Evolutionary conservation across 2,329 filamentous ascomycete genomes (phyloP), one percentile per base, ranked within the genome.

Genomic region (Byssochlamys sp.): DNA sequence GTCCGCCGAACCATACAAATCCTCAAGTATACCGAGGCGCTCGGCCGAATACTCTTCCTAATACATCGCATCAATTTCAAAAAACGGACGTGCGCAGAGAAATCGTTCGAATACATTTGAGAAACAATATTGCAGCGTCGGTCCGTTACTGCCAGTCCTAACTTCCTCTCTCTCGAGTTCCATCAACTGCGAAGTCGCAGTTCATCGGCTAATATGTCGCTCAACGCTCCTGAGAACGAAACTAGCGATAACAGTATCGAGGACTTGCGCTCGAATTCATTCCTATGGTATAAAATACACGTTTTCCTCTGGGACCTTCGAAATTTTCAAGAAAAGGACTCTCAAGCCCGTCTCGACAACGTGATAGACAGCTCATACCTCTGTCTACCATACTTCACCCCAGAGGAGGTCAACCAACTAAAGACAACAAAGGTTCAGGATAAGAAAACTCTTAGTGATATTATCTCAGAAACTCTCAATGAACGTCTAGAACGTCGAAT

Each of bases 401-500:
- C 25, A 26, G 24, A 5, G 12, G 49, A 51, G 27, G 49, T 9
- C 25, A 10, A 27, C 12, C 25, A 26, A 27, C 14, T 51, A 24
- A 51, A 28, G 49, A 28, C 24, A 26, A 51, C 27, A 28, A 26
- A 25, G 12, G 25, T 51, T 26, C 25, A 58, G 11, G 45, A 56
- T 25, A 60, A 49, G 10, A 62, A 64, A 33, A 63, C 63, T 2
- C 39, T 69, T 1, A 54, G 57, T 11, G 53, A 58, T 4, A 14
- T 58, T 3, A 62, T 69, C 1, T 48, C 65, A 56, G 59, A 62
- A 27, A 62, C 58, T 1, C 56, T 67, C 14, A 35, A 60, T 3
- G 59, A 67, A 45, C 57, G 66, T 9, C 48, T 70, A 19, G 59
- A 67, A 53, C 60, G 66, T 19, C 59, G 68, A 10, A 66, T 65